Evolutionary conservation across 139 green algal genomes (phyloP), one percentile per base, ranked within the genome.

Genomic region (Auxenochlorella pyrenoidosa): DNA sequence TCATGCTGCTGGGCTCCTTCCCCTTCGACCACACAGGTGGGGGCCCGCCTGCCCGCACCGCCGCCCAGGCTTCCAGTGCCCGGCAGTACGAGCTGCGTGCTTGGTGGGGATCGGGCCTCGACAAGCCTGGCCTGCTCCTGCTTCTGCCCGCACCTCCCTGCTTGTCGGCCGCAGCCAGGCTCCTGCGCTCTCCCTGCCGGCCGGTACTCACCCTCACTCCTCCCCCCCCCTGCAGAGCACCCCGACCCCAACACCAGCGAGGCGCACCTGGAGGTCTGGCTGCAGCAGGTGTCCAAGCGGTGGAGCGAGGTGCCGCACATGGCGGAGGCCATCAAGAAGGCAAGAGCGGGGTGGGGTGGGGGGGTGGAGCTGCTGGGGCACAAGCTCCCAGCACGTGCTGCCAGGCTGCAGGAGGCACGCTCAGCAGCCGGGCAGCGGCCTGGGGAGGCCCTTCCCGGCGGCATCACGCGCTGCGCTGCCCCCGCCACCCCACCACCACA

Each of bases 1-100:
- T 95, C 21, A 96, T 97, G 96, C 95, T 98, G 81, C 91, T 97
- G 19, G 96, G 93, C 24, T 89, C 89, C n/a, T 95, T 95, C 79
- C 93, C 93, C 40, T 95, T 94, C 80, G 93, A 95, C 44, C 90
- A 95, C 86, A 94, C 87, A 0, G 80, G 80, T 85, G 80, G 26
- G 80, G 8, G 22, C 15, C 41, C 18, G 15, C 54, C 30, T 51
- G 3, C 36, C 16, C 28, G 3, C 28, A 2, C 32, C 68, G 16
- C 68, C 68, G 3, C 36, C 68, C 19, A 34, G 54, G 6, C 38
- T 36, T 40, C 72, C 15, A 28, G n/a, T n/a, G n/a, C n/a, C n/a
- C n/a, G n/a, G n/a, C n/a, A n/a, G n/a, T n/a, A n/a, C n/a, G n/a
- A n/a, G n/a, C n/a, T n/a, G n/a, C n/a, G n/a, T n/a, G n/a, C n/a